Evolutionary conservation across 768 basidiomycete genomes (phyloP).

Genomic region (Pisolithus sp.): DNA sequence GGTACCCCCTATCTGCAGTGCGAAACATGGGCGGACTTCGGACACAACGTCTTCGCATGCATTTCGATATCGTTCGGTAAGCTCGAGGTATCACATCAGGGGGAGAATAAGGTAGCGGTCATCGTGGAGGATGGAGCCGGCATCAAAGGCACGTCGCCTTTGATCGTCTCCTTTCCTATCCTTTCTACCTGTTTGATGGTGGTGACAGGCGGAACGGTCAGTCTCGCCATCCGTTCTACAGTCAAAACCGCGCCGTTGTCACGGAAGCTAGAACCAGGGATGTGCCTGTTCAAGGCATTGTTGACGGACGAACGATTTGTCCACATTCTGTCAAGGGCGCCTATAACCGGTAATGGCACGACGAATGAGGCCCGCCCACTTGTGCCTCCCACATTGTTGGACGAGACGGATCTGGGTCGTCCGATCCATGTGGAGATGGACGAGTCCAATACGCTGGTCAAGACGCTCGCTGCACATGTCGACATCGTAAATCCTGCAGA

Average conservation of each 20-base stretch:
- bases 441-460: constrained; percentile 7
- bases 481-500: constrained; percentile 18
- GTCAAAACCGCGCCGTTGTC: neutral
- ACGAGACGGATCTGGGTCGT: constrained; percentile 13
- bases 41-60: constrained; percentile 15
- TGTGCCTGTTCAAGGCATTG: constrained; percentile 14
- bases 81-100: constrained; percentile 11
- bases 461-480: constrained; percentile 14
- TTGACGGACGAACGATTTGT: constrained; percentile 14
- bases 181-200: constrained; percentile 15
- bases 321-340: constrained; percentile 20
- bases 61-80: constrained; percentile 18
- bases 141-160: constrained; percentile 11
- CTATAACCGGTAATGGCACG: constrained; percentile 2
- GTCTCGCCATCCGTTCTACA: constrained; percentile 16
- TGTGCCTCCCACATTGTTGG: neutral
- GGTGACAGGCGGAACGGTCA: constrained; percentile 9
- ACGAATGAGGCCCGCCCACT: constrained; percentile 5
- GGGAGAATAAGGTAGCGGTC: constrained; percentile 12
- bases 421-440: constrained; percentile 13
- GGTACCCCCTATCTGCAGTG: constrained; percentile 22
- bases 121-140: constrained; percentile 16
- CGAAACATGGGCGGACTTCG: constrained; percentile 11
- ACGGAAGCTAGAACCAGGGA: neutral
- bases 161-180: constrained; percentile 20